Percentiles rank a stretch among this genome's conserved stretches.
Evolutionary conservation across 129 eudicot species (phyloP).

Genomic region (Lonicera japonica): DNA sequence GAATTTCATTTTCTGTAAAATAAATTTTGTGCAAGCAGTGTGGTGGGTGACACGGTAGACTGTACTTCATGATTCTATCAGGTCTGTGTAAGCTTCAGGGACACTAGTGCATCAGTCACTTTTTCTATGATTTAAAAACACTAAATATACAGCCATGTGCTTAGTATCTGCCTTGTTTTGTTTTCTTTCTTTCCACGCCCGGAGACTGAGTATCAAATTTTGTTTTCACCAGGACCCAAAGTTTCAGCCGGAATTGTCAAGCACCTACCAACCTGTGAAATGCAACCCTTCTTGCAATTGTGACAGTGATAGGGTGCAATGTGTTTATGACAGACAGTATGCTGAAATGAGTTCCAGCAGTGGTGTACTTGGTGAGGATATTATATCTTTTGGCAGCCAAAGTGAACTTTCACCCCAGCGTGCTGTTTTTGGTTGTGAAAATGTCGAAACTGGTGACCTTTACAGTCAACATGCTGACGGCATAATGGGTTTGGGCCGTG

Average conservation of each 20-base stretch:
- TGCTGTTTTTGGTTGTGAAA: constrained; percentile 93
- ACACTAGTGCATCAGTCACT: too few relatives aligned
- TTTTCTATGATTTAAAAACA: too few relatives aligned
- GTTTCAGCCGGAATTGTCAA: constrained; percentile 82
- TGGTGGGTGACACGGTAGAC: too few relatives aligned
- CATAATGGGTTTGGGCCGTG: constrained; percentile 97
- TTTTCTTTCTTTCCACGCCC: neutral
- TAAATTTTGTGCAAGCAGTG: neutral
- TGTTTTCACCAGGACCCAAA: constrained; percentile 67
- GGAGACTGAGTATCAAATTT: neutral
- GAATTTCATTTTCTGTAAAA: neutral
- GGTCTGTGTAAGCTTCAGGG: too few relatives aligned
- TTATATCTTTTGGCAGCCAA: constrained; percentile 82
- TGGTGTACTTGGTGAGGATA: constrained; percentile 88
- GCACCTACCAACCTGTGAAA: constrained; percentile 69
- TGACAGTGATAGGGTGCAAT: constrained; percentile 55
- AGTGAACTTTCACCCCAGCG: constrained; percentile 89
- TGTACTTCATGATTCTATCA: too few relatives aligned
- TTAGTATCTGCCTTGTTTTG: neutral
- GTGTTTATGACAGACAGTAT: constrained; percentile 76
- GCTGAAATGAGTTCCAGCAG: constrained; percentile 99
- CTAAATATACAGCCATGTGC: neutral
- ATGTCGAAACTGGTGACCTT: constrained; percentile 86
- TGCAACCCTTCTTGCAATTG: constrained; percentile 84
- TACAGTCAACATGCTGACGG: constrained; percentile 99